Evolutionary conservation across 495 filamentous ascomycete species (phyloP), one percentile per base, ranked within the genome.

Genomic region (Diplogelasinospora grovesii): DNA sequence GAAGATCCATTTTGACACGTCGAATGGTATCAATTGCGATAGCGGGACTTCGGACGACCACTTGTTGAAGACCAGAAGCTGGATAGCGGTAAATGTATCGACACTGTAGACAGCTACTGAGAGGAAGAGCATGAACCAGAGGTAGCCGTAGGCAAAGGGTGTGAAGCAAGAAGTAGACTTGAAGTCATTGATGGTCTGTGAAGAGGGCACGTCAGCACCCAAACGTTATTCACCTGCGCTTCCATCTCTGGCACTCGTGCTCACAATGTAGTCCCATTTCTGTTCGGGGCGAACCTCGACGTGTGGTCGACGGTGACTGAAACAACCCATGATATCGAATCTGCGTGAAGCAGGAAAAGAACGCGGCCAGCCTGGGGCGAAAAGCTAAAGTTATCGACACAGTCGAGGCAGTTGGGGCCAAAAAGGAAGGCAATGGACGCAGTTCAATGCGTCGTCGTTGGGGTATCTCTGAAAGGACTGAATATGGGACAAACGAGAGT

Each of bases 191-290:
- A 98, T 77, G 56, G 83, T 96, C 89, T 95, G 49, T n/a, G 35
- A 34, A 8, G 20, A 8, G n/a, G 22, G n/a, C 5, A 8, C 8
- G 22, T 38, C 27, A 38, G 35, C 18, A 16, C 8, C 2, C n/a
- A 2, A 27, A 24, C 6, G 6, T 16, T 18, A 38, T 8, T 22
- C 15, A 6, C n/a, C n/a, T n/a, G n/a, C n/a, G n/a, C n/a, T n/a
- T n/a, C n/a, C n/a, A n/a, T n/a, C n/a, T n/a, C n/a, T n/a, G n/a
- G 8, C 14, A 20, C 10, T 9, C 13, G 5, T 39, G 69, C 85
- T 44, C 73, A 93, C 89, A 54, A 98, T 87, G 50, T 86, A 95
- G 52, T 89, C 85, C 86, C 92, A 98, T 71, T 86, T 87, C 66
- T 94, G 83, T 61, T 93, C 86, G 39, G 87, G 71, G 26, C 70